A percentile compares a stretch with the other conserved stretches of the same genome.
These are phyloP conservation scores for Phytophthora nicotianae DNA, from an alignment of 352 stramenopile species.

Conservation along the genomic window DNA sequence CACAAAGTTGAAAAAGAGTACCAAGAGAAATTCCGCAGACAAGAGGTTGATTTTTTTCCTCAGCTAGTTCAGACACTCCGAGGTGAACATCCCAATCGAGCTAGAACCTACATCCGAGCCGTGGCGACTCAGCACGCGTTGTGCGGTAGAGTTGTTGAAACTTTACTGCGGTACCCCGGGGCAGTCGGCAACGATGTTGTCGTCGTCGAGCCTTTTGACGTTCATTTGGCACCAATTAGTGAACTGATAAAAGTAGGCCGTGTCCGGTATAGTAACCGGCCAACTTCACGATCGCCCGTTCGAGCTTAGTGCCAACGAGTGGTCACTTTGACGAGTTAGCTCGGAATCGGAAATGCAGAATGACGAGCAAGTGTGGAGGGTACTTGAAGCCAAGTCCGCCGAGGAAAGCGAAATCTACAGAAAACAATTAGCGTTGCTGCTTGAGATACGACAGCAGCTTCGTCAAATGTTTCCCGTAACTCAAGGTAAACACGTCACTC, in stretches of 20 bases:
- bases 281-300: slow-evolving; percentile 23
- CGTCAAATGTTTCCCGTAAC: slow-evolving; percentile 18
- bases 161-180: slow-evolving; percentile 42
- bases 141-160: slow-evolving; percentile 46
- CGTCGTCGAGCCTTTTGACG: slow-evolving; percentile 41
- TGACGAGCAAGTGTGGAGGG: slow-evolving; percentile 27
- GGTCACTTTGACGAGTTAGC: not conserved
- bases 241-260: slow-evolving; percentile 48
- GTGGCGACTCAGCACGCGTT: slow-evolving; percentile 48
- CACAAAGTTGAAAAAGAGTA: slow-evolving; percentile 47
- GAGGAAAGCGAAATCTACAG: slow-evolving; percentile 44
- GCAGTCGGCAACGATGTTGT: slow-evolving; percentile 43
- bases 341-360: slow-evolving; percentile 49
- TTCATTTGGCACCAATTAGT: slow-evolving; percentile 39
- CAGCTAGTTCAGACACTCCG: slow-evolving; percentile 66
- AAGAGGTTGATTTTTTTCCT: slow-evolving; percentile 70
- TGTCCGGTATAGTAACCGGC: slow-evolving; percentile 17
- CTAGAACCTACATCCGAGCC: slow-evolving; percentile 61
- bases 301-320: slow-evolving; percentile 2
- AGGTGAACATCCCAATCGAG: slow-evolving; percentile 58
- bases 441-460: slow-evolving; percentile 47
- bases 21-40: slow-evolving; percentile 41
- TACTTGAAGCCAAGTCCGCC: slow-evolving; percentile 23
- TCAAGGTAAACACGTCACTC: slow-evolving; percentile 17
- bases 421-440: slow-evolving; percentile 47